A percentile compares a stretch with the other conserved stretches of the same genome.
Evolutionary conservation across 2,329 filamentous ascomycete species (phyloP).

Genomic region (Trematosphaeria pertusa): DNA sequence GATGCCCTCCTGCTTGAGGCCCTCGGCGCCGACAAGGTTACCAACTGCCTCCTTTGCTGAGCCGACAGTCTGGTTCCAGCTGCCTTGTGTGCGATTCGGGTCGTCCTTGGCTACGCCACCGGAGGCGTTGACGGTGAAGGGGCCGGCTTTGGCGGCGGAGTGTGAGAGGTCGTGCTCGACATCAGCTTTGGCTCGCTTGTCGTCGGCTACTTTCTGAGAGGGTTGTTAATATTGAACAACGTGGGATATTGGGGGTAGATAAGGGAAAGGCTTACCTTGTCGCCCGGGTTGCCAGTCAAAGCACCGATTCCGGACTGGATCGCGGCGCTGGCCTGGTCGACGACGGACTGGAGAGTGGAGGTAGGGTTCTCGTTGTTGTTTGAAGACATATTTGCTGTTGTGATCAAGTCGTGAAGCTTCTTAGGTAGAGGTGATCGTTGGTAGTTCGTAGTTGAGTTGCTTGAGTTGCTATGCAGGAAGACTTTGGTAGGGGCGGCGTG

Average conservation of each 20-base stretch:
- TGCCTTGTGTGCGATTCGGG: slow-evolving; percentile 72
- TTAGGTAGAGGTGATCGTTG: too few species aligned
- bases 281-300: slow-evolving; percentile 73
- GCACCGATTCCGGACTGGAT: slow-evolving; percentile 75
- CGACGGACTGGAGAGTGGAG: slow-evolving; percentile 76
- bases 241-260: not conserved
- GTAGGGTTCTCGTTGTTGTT: slow-evolving; percentile 60
- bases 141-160: slow-evolving; percentile 75
- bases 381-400: slow-evolving; percentile 54
- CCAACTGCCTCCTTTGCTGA: slow-evolving; percentile 83
- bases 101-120: slow-evolving; percentile 76
- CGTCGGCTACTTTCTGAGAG: slow-evolving; percentile 59
- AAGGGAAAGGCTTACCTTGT: slow-evolving; percentile 59
- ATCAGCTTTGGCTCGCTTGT: slow-evolving; percentile 69
- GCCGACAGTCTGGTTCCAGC: slow-evolving; percentile 90
- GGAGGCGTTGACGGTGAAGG: slow-evolving; percentile 70
- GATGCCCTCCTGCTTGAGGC: slow-evolving; percentile 74
- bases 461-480: too few species aligned
- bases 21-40: slow-evolving; percentile 75
- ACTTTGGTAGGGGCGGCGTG: not conserved
- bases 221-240: slow-evolving; percentile 29
- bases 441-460: not conserved
- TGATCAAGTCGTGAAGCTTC: slow-evolving; percentile 1
- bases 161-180: slow-evolving; percentile 77
- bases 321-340: slow-evolving; percentile 72